Conservation (phyloP, 225 moss, liverwort and hornwort species). For the Ulota crispa region DNA sequence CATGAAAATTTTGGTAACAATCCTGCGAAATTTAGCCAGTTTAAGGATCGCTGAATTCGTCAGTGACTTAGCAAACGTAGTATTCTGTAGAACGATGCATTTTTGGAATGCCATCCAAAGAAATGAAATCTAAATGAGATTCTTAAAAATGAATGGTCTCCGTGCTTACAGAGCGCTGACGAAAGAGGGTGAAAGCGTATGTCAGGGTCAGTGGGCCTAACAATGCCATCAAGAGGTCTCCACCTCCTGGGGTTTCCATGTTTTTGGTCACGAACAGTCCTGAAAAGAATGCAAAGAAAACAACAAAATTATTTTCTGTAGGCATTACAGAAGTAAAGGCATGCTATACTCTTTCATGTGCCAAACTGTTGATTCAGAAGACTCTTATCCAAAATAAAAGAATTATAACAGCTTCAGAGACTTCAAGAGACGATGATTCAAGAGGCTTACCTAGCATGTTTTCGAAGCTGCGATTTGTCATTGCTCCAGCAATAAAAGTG, state of each 20-base stretch:
- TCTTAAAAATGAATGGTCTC: not conserved
- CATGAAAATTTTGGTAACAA: too few relatives aligned
- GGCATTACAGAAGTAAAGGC: not conserved
- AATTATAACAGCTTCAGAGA: not conserved
- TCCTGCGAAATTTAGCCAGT: too few relatives aligned
- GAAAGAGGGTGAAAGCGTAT: slow-evolving; percentile 60
- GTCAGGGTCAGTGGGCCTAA: slow-evolving; percentile 57
- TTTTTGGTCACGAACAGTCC: slow-evolving; percentile 53
- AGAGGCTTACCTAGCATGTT: slow-evolving; percentile 39
- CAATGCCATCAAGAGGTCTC: slow-evolving; percentile 55
- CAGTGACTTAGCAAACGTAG: not conserved
- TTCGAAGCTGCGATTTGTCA: slow-evolving; percentile 56
- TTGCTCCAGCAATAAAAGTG: slow-evolving; percentile 39
- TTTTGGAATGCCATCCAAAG: not conserved
- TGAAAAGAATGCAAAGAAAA: slow-evolving; percentile 17
- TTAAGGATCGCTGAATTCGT: too few relatives aligned
- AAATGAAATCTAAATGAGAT: not conserved
- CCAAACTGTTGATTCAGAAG: not conserved
- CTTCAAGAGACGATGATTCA: not conserved
- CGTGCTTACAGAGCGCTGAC: slow-evolving; percentile 53
- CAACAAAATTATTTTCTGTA: not conserved
- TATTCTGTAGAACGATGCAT: not conserved
- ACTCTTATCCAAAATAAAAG: not conserved
- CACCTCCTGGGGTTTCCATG: slow-evolving; percentile 50
- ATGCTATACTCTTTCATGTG: not conserved